phyloP scores from a whole-genome alignment of 2,329 filamentous ascomycete species.

The Cyphellophora attinorum region DNA sequence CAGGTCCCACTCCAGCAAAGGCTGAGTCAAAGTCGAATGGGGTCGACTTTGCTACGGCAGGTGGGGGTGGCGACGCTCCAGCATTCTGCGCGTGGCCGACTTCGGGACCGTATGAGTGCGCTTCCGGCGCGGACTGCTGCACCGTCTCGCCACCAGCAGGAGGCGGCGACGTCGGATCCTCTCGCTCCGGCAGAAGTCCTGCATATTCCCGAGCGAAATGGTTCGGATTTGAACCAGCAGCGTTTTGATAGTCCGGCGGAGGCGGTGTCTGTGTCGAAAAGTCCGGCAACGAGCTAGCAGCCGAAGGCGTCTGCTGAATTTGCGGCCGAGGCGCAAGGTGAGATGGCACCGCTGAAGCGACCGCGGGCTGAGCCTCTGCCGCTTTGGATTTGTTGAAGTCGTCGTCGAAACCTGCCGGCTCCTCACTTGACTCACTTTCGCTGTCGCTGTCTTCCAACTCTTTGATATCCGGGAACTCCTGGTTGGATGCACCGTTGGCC shows the following conservation, averaged over 20 bases:
- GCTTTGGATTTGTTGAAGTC: slow-evolving; percentile 66
- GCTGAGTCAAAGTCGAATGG: slow-evolving; percentile 37
- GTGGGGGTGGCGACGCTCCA: neutral
- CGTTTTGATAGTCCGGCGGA: slow-evolving; percentile 34
- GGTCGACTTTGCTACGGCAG: slow-evolving; percentile 20
- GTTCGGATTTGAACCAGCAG: slow-evolving; percentile 21
- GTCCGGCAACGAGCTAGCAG: slow-evolving; percentile 36
- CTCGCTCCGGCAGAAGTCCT: slow-evolving; percentile 29
- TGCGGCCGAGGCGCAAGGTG: slow-evolving; percentile 20
- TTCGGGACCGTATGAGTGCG: slow-evolving; percentile 15
- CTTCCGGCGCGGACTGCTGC: slow-evolving; percentile 8
- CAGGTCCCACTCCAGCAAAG: slow-evolving; percentile 34
- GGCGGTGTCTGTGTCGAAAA: slow-evolving; percentile 45
- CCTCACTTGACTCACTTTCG: slow-evolving; percentile 66
- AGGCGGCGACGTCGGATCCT: slow-evolving; percentile 29
- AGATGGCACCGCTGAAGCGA: slow-evolving; percentile 21
- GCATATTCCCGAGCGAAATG: slow-evolving; percentile 31
- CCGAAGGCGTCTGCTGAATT: slow-evolving; percentile 27
- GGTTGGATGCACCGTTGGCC: slow-evolving; percentile 28
- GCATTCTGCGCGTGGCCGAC: slow-evolving; percentile 2
- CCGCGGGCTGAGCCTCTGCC: slow-evolving; percentile 24
- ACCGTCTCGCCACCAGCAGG: slow-evolving; percentile 24
- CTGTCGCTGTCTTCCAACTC: slow-evolving; percentile 77
- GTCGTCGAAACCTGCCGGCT: slow-evolving; percentile 67
- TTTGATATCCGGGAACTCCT: slow-evolving; percentile 90